phyloP scores from a whole-genome alignment of 2,329 filamentous ascomycete genomes.

The Corynespora cassiicola region DNA sequence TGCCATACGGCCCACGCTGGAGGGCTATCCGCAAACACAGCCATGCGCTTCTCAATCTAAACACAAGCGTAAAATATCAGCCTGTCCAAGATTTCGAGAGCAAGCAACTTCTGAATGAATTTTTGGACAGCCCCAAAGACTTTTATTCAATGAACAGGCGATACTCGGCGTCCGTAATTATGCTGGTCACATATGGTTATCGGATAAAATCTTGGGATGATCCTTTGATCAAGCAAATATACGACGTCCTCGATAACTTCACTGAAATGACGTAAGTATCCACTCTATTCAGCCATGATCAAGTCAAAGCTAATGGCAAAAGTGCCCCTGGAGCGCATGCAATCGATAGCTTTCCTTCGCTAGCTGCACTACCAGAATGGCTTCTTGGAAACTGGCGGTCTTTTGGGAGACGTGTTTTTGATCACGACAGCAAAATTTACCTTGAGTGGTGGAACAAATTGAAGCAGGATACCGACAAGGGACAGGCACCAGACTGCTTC shows the following conservation, averaged over 20 bases:
- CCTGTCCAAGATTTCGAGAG: constrained; percentile 56
- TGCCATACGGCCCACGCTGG: constrained; percentile 48
- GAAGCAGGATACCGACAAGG: constrained; percentile 35
- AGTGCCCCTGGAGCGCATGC: constrained; percentile 32
- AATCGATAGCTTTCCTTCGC: constrained; percentile 36
- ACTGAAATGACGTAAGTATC: constrained; percentile 31
- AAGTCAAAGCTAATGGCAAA: not conserved
- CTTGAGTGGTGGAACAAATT: constrained; percentile 40
- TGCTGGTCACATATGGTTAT: constrained; percentile 43
- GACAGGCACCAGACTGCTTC: constrained; percentile 38
- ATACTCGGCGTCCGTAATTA: constrained; percentile 41
- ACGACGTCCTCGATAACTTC: constrained; percentile 37
- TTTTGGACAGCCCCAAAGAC: constrained; percentile 44
- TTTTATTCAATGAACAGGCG: constrained; percentile 40
- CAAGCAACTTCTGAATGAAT: constrained; percentile 51
- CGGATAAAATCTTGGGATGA: constrained; percentile 41
- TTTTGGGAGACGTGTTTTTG: constrained; percentile 31
- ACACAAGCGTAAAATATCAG: constrained; percentile 43
- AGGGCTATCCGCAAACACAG: constrained; percentile 45
- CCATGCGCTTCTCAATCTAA: constrained; percentile 39
- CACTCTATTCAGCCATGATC: not conserved
- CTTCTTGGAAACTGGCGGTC: constrained; percentile 38
- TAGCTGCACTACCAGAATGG: constrained; percentile 36
- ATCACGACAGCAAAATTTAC: constrained; percentile 39
- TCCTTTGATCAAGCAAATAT: constrained; percentile 39